Percentiles rank a stretch among this genome's conserved stretches.
phyloP scores from a whole-genome alignment of 1,284 basidiomycete genomes.

The Trametes pubescens region DNA sequence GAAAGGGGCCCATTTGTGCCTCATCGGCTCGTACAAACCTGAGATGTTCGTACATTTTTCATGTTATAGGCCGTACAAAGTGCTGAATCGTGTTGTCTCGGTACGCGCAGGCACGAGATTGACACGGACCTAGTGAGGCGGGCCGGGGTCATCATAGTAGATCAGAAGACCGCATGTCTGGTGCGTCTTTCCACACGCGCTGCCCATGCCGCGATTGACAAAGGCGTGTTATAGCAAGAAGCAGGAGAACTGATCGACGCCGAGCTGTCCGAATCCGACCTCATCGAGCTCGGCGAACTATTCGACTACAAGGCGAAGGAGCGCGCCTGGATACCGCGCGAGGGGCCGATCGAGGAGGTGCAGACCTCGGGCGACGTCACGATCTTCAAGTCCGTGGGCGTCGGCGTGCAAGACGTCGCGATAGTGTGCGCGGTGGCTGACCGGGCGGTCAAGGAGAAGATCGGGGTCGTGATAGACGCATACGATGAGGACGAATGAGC shows the following conservation, averaged over 20 bases:
- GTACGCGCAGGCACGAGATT: conserved; percentile 60
- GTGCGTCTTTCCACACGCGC: conserved; percentile 25
- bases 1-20: conserved; percentile 72
- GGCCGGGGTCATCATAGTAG: conserved; percentile 68
- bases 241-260: conserved; percentile 81
- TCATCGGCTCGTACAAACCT: conserved; percentile 87
- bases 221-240: conserved; percentile 50
- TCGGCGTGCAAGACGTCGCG: conserved; percentile 80
- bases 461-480: conserved; percentile 48
- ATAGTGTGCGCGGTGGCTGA: conserved; percentile 61
- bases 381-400: conserved; percentile 82
- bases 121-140: conserved; percentile 63
- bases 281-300: conserved; percentile 72
- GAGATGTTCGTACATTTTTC: conserved; percentile 57
- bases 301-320: conserved; percentile 42
- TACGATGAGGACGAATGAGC: conserved; percentile 44
- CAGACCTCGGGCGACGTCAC: conserved; percentile 57
- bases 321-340: conserved; percentile 34
- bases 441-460: conserved; percentile 47
- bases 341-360: conserved; percentile 42
- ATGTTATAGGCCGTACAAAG: not conserved
- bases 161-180: conserved; percentile 73
- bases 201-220: not conserved
- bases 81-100: not conserved
- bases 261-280: conserved; percentile 44